phyloP scores from a whole-genome alignment of 164 flowering plant genomes.

The Stephania cephalantha region DNA sequence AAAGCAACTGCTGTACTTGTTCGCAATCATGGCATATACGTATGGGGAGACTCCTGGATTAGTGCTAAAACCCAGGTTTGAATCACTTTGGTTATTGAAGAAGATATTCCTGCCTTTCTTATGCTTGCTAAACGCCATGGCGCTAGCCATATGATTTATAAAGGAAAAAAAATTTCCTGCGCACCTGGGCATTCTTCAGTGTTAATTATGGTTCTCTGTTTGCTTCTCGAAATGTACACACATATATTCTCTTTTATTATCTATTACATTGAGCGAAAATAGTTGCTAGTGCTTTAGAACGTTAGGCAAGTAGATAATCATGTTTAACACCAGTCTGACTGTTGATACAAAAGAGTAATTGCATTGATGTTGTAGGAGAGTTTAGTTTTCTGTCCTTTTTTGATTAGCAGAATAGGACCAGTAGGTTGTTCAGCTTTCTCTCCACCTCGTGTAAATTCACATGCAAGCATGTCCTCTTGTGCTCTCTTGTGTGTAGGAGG shows the following conservation, averaged over 20 bases:
- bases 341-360: neutral
- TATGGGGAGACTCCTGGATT: constrained; percentile 99
- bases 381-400: too few relatives aligned
- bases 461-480: too few relatives aligned
- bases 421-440: too few relatives aligned
- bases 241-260: too few relatives aligned
- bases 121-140: neutral
- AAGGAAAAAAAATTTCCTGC: too few relatives aligned
- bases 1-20: constrained; percentile 97
- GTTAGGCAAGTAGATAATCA: neutral
- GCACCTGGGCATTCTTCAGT: neutral
- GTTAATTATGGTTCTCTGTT: neutral
- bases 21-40: constrained; percentile 91
- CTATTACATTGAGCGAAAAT: neutral
- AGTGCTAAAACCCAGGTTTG: constrained; percentile 95
- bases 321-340: neutral
- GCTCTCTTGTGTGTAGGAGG: too few relatives aligned
- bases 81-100: constrained; percentile 5
- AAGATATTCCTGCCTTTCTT: neutral
- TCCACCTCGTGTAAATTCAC: too few relatives aligned
- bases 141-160: neutral
- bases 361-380: neutral
- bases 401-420: too few relatives aligned
- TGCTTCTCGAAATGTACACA: neutral
- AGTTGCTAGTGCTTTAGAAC: neutral